These are phyloP conservation scores for Cryptococcus sp. DNA, from an alignment of 1,284 basidiomycete genomes.

Conservation along the genomic window DNA sequence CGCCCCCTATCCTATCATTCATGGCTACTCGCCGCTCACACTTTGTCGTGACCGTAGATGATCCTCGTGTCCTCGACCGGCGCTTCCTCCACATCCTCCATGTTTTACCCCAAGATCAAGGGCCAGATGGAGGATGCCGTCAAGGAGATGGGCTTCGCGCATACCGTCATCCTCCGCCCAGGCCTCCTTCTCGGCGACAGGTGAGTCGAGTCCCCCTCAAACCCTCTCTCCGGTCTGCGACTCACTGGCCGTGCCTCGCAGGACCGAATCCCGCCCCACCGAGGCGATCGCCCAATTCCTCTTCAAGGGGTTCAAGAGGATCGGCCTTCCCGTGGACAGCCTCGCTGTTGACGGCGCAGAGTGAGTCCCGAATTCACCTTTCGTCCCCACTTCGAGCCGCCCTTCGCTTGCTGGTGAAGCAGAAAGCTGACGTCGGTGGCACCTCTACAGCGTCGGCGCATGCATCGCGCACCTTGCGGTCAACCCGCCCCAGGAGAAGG, in stretches of 20 bases:
- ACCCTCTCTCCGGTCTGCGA: background rate
- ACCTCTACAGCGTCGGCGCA: slow-evolving; percentile 29
- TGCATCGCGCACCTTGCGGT: slow-evolving; percentile 41
- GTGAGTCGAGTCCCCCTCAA: slow-evolving; percentile 17
- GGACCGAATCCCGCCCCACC: slow-evolving; percentile 16
- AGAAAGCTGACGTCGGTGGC: background rate
- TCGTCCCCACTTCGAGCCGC: background rate
- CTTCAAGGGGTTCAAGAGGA: slow-evolving; percentile 17
- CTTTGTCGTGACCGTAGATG: slow-evolving; percentile 18
- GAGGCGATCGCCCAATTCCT: slow-evolving; percentile 17
- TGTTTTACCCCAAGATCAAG: slow-evolving; percentile 42
- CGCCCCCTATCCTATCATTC: background rate
- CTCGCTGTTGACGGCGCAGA: slow-evolving; percentile 27
- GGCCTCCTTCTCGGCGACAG: slow-evolving; percentile 38
- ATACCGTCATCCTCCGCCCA: slow-evolving; percentile 41
- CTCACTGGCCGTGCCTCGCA: slow-evolving; percentile 3
- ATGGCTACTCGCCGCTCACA: too few species aligned
- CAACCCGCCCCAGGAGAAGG: slow-evolving; percentile 28
- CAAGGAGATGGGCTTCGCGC: slow-evolving; percentile 34
- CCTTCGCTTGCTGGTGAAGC: background rate
- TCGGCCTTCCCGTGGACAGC: slow-evolving; percentile 22
- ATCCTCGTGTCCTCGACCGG: slow-evolving; percentile 43
- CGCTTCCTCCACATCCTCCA: slow-evolving; percentile 21
- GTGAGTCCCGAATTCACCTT: slow-evolving; percentile 18
- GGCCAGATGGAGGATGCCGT: slow-evolving; percentile 44